Base-by-base conservation (phyloP, 805 yeast species). In the Debaryomyces maramus region DNA sequence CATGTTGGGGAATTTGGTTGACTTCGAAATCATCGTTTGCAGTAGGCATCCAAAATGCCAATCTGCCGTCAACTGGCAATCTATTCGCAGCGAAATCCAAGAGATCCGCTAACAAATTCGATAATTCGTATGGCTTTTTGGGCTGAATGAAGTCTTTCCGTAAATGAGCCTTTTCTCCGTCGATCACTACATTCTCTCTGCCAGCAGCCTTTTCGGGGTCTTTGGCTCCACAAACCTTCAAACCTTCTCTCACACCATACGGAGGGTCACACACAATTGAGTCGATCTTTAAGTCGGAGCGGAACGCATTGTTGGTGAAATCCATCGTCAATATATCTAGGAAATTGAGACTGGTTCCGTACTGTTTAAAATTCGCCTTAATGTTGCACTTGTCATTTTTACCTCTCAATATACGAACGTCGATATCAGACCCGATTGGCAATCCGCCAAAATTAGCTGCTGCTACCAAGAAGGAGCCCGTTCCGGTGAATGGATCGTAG, bases 31-130 rank as follows among this genome's bases (percentile, higher is more conserved):
- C 95, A 53, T 87, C 95, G 57, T 90, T 89, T 1, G 97, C 95
- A 1, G 95, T 85, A 0, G 99, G 99, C 93, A 90, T 88, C 99
- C 99, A 93, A 61, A 89, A 90, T 19, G 93, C 87, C 24, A 93
- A 70, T 47, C 98, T 70, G 0, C 97, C 96, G 6, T 78, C 78
- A 2, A 80, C 63, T 0, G 85, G 86, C 39, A 93, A 70, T 51
- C 90, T 76, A 10, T 73, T 69, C 3, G 89, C 79, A 0, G 96
- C 76, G 68, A 85, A 93, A 15, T 71, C 61, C 29, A 93, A 67
- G 26, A 93, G 67, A 56, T 91, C 97, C 50, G 84, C 87, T 28
- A 93, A 66, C 48, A 93, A 67, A 32, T 79, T 68, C 47, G 86
- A 88, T 49, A 93, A 72, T 41, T 85, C 84, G 56, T 88, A 89